A percentile compares a stretch with the other conserved stretches of the same genome.
phyloP scores from a whole-genome alignment of 306 rosid genomes.

The Glycyrrhiza uralensis region DNA sequence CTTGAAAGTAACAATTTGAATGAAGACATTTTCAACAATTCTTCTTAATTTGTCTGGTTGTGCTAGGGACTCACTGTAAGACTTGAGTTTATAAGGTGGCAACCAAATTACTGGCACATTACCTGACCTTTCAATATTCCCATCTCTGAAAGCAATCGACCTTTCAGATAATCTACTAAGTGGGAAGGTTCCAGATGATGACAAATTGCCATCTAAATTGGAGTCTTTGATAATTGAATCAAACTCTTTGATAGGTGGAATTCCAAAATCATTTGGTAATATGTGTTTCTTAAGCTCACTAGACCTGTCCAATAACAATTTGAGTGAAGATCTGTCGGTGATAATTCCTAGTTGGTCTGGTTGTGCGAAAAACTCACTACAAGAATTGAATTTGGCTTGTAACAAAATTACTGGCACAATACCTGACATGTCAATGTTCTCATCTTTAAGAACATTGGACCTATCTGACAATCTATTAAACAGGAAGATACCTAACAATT shows the following conservation, averaged over 20 bases:
- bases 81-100: background rate
- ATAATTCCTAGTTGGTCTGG: background rate
- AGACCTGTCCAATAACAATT: background rate
- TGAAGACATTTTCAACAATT: background rate
- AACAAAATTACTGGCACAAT: background rate
- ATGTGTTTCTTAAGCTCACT: background rate
- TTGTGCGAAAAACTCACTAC: background rate
- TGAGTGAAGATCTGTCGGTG: background rate
- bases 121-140: background rate
- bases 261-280: background rate
- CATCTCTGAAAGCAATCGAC: background rate
- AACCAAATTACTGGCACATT: constrained; percentile 5
- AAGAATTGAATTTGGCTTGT: background rate
- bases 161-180: background rate
- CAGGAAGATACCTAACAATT: background rate
- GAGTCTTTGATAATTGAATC: background rate
- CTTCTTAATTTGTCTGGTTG: background rate
- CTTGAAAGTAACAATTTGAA: background rate
- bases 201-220: background rate
- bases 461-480: background rate
- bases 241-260: background rate
- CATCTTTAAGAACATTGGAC: background rate
- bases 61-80: background rate
- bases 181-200: background rate
- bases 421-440: background rate